Conservation (phyloP, 129 eudicot species). For the Flaveria bidentis region DNA sequence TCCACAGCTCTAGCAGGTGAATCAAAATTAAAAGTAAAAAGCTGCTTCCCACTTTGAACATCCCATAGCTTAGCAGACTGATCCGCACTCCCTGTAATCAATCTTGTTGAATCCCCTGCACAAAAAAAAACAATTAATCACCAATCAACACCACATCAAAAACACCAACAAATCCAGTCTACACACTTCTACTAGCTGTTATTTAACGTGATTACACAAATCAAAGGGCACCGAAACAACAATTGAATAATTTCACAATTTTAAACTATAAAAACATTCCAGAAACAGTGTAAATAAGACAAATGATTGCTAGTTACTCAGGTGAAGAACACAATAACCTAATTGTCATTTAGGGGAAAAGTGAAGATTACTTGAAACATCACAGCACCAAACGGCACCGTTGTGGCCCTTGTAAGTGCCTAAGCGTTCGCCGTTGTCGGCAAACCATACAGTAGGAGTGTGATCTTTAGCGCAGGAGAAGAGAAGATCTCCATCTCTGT, state of each 20-base stretch:
- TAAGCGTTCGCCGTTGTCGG: slow-evolving; percentile 85
- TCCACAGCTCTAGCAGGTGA: slow-evolving; percentile 84
- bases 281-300: too few relatives aligned
- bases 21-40: slow-evolving; percentile 66
- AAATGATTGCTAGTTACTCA: too few relatives aligned
- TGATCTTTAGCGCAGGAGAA: slow-evolving; percentile 94
- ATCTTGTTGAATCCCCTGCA: slow-evolving; percentile 52
- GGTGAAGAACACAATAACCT: too few relatives aligned
- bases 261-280: too few relatives aligned
- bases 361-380: slow-evolving; percentile 56
- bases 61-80: slow-evolving; percentile 82
- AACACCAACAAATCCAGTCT: background rate
- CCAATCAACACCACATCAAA: background rate
- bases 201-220: background rate
- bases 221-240: background rate
- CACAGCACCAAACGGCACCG: slow-evolving; percentile 97
- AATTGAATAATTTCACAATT: background rate
- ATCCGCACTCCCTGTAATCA: slow-evolving; percentile 87
- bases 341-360: background rate
- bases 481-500: slow-evolving; percentile 91
- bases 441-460: slow-evolving; percentile 87
- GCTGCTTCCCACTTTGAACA: slow-evolving; percentile 55
- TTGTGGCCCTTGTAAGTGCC: slow-evolving; percentile 95
- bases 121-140: background rate
- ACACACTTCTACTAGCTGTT: background rate